Evolutionary conservation across 1,284 basidiomycete genomes (phyloP), one percentile per base, ranked within the genome.

Genomic region (Paramarasmius palmivorus): DNA sequence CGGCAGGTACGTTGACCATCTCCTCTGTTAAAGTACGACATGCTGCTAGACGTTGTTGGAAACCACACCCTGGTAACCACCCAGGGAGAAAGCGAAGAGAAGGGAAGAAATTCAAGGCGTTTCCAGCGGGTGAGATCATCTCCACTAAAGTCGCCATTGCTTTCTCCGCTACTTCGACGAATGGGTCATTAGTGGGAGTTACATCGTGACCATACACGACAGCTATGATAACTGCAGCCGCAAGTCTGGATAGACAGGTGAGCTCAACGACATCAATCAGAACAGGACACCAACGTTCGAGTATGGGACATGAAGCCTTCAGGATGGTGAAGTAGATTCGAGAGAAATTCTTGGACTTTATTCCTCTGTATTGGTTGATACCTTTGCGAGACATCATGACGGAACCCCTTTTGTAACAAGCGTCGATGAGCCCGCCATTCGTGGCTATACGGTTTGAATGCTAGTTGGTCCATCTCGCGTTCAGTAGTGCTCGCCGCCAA

Each of bases 341-440:
- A 20, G 4, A 70, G 56, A 17, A 67, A 58, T 37, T 53, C 39
- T 19, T 59, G 60, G 7, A 62, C 56, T 14, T 56, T 58, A 39
- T 59, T 59, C 7, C 56, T 35, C 17, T 66, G 60, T 15, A 56
- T 34, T 6, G 62, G 61, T 17, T 53, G 52, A 54, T 63, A 67
- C 22, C 56, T 47, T 37, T 23, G 22, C 12, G 51, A 41, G 2
- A 60, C 59, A 6, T 15, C 49, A 10, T 55, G 48, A 35, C 62
- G 56, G 48, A 68, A 66, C 32, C 55, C 57, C 29, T 61, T 55
- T 34, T 68, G 60, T n/a, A 67, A 61, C 6, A 57, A 36, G 49
- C 58, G 62, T 15, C 65, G 56, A 38, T 62, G 53, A 34, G 42
- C 51, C 26, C 65, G 53, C 61, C 63, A 64, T 34, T 47, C 38